A percentile compares a stretch with the other conserved stretches of the same genome.
Evolutionary conservation across 176 grass and related monocot species (phyloP).

Genomic region (Themeda triandra): DNA sequence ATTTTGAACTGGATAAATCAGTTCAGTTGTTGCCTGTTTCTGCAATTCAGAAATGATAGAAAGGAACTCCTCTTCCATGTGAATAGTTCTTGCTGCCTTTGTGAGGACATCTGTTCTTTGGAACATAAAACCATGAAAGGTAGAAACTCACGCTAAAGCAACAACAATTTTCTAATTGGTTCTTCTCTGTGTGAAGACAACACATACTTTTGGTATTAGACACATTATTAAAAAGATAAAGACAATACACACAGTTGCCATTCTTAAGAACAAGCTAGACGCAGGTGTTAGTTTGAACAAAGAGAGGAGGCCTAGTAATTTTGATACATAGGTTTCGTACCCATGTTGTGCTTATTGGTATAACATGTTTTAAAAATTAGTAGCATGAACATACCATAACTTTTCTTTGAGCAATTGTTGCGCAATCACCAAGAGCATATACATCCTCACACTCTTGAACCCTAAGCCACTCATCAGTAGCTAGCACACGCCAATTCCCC

Average conservation of each 20-base stretch:
- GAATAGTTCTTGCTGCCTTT: too few relatives aligned
- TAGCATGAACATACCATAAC: constrained; percentile 59
- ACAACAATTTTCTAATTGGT: not conserved
- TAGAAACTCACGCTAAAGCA: not conserved
- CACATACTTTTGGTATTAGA: not conserved
- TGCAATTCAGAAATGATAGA: too few relatives aligned
- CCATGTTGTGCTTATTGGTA: not conserved
- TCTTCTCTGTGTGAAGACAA: not conserved
- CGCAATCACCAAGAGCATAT: constrained; percentile 77
- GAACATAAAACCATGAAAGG: too few relatives aligned
- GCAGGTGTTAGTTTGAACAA: not conserved
- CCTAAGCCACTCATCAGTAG: constrained; percentile 83
- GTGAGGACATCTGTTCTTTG: too few relatives aligned
- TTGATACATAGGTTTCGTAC: not conserved
- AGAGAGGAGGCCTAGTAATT: too few relatives aligned
- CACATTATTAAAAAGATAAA: not conserved
- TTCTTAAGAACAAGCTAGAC: not conserved
- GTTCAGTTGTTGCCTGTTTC: too few relatives aligned
- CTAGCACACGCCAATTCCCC: constrained; percentile 54
- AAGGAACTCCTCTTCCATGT: too few relatives aligned
- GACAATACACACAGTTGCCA: not conserved
- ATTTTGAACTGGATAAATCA: too few relatives aligned
- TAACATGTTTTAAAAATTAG: not conserved
- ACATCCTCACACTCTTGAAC: constrained; percentile 56
- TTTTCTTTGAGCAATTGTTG: constrained; percentile 75